phyloP scores from a whole-genome alignment of 805 yeast species.

The Lachancea thermotolerans region DNA sequence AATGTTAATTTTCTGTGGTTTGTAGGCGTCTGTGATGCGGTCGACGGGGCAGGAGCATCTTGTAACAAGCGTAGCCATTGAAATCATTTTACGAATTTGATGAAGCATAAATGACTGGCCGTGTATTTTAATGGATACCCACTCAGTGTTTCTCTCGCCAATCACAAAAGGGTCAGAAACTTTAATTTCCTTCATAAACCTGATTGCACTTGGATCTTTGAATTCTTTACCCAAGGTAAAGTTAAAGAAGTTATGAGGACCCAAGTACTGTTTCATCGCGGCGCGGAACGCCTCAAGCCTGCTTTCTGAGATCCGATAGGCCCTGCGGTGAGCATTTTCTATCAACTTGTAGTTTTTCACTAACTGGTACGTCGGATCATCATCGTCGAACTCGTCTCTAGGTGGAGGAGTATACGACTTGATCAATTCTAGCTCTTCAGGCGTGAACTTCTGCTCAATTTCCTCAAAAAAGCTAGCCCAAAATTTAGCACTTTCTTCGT shows the following conservation, averaged over 20 bases:
- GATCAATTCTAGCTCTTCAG: slow-evolving; percentile 24
- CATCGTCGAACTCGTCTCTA: slow-evolving; percentile 35
- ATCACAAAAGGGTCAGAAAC: slow-evolving; percentile 88
- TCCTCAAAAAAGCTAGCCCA: slow-evolving; percentile 52
- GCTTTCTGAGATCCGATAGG: slow-evolving; percentile 56
- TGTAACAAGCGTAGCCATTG: slow-evolving; percentile 82
- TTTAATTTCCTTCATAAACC: slow-evolving; percentile 72
- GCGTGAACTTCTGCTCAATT: slow-evolving; percentile 27
- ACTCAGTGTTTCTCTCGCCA: slow-evolving; percentile 85
- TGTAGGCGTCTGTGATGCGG: slow-evolving; percentile 73
- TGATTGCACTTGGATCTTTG: slow-evolving; percentile 76
- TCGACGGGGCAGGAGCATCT: slow-evolving; percentile 79
- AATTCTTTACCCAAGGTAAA: slow-evolving; percentile 76
- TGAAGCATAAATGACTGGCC: slow-evolving; percentile 98
- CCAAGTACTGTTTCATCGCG: slow-evolving; percentile 68
- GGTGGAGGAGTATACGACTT: slow-evolving; percentile 32
- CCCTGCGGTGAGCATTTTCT: slow-evolving; percentile 62
- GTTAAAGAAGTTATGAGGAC: slow-evolving; percentile 89
- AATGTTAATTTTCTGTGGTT: slow-evolving; percentile 67
- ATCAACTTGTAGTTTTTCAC: slow-evolving; percentile 50
- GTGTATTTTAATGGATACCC: slow-evolving; percentile 93
- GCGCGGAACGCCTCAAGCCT: slow-evolving; percentile 58
- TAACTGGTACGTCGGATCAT: slow-evolving; percentile 32
- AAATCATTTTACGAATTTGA: slow-evolving; percentile 96
- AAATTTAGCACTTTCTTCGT: slow-evolving; percentile 65